Base-by-base conservation (phyloP, 805 yeast genomes). In the Maudiozyma saulgeensis region DNA sequence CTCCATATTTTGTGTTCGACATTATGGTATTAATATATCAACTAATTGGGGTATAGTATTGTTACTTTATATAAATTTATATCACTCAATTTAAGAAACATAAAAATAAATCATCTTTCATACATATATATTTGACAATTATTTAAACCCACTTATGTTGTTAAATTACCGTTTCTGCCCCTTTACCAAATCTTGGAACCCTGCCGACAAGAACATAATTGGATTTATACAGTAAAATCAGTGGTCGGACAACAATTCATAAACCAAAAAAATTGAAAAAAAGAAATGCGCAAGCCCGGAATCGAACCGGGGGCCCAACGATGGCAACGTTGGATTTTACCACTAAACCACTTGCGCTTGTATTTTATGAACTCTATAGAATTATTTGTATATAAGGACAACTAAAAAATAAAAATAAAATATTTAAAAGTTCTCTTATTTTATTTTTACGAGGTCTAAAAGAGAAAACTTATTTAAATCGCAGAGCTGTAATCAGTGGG, bases 301-400 rank as follows among this genome's bases (percentile, higher is more conserved):
- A 48, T 48, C 51, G 51, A 48, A 48, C 50, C 50, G 50, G 50
- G 50, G 50, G 50, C 50, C 50, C 50, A 48, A 48, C 50, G 50
- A 48, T 48, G 50, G 50, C 50, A 48, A 48, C 50, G 50, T 48
- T 48, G 50, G 50, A 48, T 48, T 48, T 48, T 48, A 48, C 50
- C 50, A 48, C 50, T 48, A 48, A 48, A 48, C 50, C 50, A 48
- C 50, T 48, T 48, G 50, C 50, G 50, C 50, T 47, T 23, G 9
- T 19, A 38, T 18, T 18, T 6, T 38, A 11, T 34, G 12, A 5
- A 3, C 6, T 34, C 6, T 3, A 21, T 21, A 21, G 23, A 3
- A 21, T 21, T 21, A 21, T 21, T 34, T 34, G 18, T 15, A 34
- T 15, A 12, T 11, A 21, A 3, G 23, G 4, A 21, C 4, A 21